A percentile compares a stretch with the other conserved stretches of the same genome.
phyloP scores from a whole-genome alignment of 345 rosid genomes.

The Lepidium didymum region DNA sequence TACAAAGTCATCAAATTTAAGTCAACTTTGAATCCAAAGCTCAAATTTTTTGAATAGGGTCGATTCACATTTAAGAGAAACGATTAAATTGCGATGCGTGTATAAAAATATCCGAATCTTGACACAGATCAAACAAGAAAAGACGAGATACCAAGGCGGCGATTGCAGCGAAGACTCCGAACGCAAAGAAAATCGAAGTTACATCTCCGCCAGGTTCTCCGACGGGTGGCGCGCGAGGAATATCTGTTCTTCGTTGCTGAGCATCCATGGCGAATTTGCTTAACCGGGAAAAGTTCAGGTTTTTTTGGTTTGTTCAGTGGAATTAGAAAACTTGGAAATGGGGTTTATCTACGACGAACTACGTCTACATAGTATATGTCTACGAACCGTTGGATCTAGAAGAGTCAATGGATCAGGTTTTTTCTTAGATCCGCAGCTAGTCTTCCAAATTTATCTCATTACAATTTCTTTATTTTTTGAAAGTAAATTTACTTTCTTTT shows the following conservation, averaged over 20 bases:
- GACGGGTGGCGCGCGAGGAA: constrained; percentile 15
- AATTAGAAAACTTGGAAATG: constrained; percentile 8
- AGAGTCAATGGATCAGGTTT: not conserved
- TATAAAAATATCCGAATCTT: not conserved
- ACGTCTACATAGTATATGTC: not conserved
- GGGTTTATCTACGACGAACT: not conserved
- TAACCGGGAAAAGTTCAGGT: not conserved
- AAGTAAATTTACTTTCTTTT: not conserved
- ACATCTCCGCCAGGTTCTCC: constrained; percentile 28
- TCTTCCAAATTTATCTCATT: not conserved
- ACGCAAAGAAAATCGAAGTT: constrained; percentile 25
- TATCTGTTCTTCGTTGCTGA: constrained; percentile 31
- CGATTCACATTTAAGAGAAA: not conserved
- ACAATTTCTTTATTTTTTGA: not conserved
- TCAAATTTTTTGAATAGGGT: not conserved
- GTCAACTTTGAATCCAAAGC: constrained; percentile 11
- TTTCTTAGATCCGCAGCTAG: not conserved
- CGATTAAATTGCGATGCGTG: not conserved
- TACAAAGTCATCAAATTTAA: not conserved
- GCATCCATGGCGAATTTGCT: constrained; percentile 42
- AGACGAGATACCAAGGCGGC: constrained; percentile 34
- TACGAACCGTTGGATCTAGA: not conserved
- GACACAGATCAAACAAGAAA: not conserved
- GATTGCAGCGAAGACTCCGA: constrained; percentile 36
- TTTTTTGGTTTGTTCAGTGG: not conserved